These are phyloP conservation scores for Acer yangbiense DNA, from an alignment of 345 rosid genomes.

Conservation along the genomic window DNA sequence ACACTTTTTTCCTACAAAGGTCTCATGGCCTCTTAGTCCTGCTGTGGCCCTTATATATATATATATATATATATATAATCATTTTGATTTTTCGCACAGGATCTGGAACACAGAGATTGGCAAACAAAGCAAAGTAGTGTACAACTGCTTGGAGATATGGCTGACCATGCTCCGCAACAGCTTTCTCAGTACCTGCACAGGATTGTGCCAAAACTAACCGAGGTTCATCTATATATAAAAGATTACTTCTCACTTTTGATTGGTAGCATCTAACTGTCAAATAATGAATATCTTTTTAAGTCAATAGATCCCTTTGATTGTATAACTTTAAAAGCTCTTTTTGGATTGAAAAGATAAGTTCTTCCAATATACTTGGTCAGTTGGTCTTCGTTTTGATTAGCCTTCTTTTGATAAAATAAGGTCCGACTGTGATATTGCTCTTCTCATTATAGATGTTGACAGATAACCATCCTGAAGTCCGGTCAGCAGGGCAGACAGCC, in stretches of 20 bases:
- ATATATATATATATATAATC: not conserved
- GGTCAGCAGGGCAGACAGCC: slow-evolving; percentile 92
- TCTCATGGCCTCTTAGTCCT: not conserved
- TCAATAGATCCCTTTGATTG: too few species aligned
- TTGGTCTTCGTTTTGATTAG: not conserved
- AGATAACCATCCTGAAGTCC: slow-evolving; percentile 98
- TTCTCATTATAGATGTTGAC: slow-evolving; percentile 70
- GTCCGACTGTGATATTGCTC: not conserved
- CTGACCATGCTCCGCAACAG: slow-evolving; percentile 94
- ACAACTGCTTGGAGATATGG: slow-evolving; percentile 98
- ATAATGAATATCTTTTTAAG: too few species aligned
- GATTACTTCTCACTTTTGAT: slow-evolving; percentile 5
- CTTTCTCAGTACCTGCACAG: slow-evolving; percentile 94
- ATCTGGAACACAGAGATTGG: slow-evolving; percentile 97
- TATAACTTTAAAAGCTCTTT: too few species aligned
- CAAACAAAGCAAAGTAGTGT: slow-evolving; percentile 97
- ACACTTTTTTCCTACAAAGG: not conserved
- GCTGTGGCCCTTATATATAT: not conserved
- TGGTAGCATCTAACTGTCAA: not conserved
- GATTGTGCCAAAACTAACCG: slow-evolving; percentile 90
- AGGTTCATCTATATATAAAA: slow-evolving; percentile 45
- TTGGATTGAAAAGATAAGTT: not conserved
- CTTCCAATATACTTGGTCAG: not conserved
- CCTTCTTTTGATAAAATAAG: slow-evolving; percentile 1
- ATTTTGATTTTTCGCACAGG: slow-evolving; percentile 41